Evolutionary conservation across 2,329 filamentous ascomycete species (phyloP).

Genomic region (Claviceps pazoutovae): DNA sequence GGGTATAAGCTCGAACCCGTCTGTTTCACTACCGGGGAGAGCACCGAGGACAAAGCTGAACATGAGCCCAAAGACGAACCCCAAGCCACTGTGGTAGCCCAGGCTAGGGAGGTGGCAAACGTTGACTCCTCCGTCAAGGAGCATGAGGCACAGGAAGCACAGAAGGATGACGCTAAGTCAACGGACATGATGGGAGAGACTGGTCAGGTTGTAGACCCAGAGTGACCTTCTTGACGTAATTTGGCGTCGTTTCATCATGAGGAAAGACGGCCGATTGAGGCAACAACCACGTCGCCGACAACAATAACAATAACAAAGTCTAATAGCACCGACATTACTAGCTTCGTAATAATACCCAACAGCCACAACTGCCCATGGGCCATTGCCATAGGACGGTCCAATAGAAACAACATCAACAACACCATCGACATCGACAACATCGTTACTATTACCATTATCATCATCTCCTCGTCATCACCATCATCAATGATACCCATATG

Average conservation of each 20-base stretch:
- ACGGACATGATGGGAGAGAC: slow-evolving; percentile 4
- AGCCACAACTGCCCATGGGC: too few relatives aligned
- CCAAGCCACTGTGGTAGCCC: not conserved
- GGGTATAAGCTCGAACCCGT: not conserved
- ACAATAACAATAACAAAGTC: too few relatives aligned
- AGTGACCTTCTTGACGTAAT: not conserved
- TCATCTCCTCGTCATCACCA: too few relatives aligned
- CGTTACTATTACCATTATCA: too few relatives aligned
- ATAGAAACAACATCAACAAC: too few relatives aligned
- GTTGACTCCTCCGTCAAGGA: not conserved
- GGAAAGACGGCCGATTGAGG: not conserved
- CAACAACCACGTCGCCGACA: not conserved
- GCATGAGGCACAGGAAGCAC: not conserved
- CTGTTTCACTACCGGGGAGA: not conserved
- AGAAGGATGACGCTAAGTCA: not conserved
- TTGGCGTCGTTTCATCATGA: not conserved
- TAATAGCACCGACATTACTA: too few relatives aligned
- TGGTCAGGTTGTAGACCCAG: slow-evolving; percentile 4
- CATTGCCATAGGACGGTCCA: too few relatives aligned
- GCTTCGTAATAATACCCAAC: too few relatives aligned
- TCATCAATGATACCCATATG: too few relatives aligned
- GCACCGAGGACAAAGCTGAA: not conserved
- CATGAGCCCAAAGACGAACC: slow-evolving; percentile 1
- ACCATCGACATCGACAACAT: too few relatives aligned
- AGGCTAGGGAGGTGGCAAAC: not conserved